Percentiles rank a stretch among this genome's conserved stretches.
These are phyloP conservation scores for Neopestalotiopsis sp. DNA, from an alignment of 2,329 filamentous ascomycete genomes.

Conservation along the genomic window DNA sequence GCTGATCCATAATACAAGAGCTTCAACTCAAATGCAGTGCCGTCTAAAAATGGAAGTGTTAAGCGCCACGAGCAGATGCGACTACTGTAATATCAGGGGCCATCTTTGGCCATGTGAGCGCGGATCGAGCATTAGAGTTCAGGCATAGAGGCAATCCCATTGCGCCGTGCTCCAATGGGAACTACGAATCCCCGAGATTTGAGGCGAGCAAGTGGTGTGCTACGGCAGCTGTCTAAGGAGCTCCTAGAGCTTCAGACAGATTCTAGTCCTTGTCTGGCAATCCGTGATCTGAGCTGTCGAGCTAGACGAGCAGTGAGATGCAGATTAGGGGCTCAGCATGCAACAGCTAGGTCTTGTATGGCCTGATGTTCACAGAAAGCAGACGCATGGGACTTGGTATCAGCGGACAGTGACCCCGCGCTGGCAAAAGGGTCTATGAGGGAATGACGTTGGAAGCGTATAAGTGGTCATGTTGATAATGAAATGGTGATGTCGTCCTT, in stretches of 20 bases:
- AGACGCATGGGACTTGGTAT: not conserved
- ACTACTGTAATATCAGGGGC: not conserved
- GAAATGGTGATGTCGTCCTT: constrained; percentile 1
- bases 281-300: not conserved
- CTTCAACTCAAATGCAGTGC: constrained; percentile 6
- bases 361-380: not conserved
- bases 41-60: not conserved
- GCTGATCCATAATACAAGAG: not conserved
- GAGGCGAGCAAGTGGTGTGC: not conserved
- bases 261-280: constrained; percentile 5
- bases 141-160: not conserved
- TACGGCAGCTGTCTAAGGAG: not conserved
- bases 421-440: not conserved
- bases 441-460: not conserved
- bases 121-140: not conserved
- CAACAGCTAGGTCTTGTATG: not conserved
- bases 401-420: not conserved
- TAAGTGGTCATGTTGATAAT: not conserved
- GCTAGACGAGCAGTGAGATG: not conserved
- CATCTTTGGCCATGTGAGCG: constrained; percentile 4
- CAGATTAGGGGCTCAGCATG: not conserved
- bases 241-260: not conserved
- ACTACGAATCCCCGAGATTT: too few relatives aligned
- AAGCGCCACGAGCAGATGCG: not conserved
- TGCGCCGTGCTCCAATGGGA: constrained; percentile 9